A percentile compares a stretch with the other conserved stretches of the same genome.
Conservation (phyloP, 495 filamentous ascomycete species). For the Glonium stellatum region DNA sequence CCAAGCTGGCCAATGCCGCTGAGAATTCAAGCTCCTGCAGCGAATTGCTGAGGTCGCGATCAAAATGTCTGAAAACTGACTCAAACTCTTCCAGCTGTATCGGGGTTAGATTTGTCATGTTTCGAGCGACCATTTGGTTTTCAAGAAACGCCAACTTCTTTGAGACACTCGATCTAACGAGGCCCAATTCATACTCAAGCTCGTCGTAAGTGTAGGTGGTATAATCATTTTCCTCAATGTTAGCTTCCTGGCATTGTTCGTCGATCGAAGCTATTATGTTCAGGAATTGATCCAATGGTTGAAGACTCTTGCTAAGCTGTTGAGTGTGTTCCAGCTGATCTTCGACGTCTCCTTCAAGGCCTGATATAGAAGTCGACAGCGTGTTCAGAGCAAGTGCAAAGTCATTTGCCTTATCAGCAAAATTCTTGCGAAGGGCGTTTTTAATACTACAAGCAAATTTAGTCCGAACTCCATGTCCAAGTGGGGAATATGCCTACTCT, state of each 20-base stretch:
- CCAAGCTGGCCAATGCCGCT: constrained; percentile 85
- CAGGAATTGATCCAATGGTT: constrained; percentile 81
- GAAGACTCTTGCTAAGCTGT: constrained; percentile 68
- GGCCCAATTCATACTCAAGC: constrained; percentile 82
- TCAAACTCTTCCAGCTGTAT: constrained; percentile 98
- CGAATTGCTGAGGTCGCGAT: constrained; percentile 83
- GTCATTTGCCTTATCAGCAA: constrained; percentile 95
- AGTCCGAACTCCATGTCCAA: not conserved
- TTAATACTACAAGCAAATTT: constrained; percentile 58
- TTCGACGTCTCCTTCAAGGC: constrained; percentile 89
- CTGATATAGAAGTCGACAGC: constrained; percentile 84
- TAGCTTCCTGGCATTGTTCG: constrained; percentile 85
- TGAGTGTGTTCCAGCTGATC: constrained; percentile 84
- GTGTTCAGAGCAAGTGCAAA: constrained; percentile 92
- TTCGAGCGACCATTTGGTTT: constrained; percentile 92
- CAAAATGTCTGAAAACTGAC: constrained; percentile 94
- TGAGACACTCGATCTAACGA: constrained; percentile 81
- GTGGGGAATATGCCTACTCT: constrained; percentile 50
- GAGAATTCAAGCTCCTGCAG: constrained; percentile 94
- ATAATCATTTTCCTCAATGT: constrained; percentile 98
- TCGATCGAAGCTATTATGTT: constrained; percentile 75
- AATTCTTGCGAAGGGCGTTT: constrained; percentile 80
- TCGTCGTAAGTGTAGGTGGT: constrained; percentile 97
- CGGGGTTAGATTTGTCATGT: constrained; percentile 97
- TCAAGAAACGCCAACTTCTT: constrained; percentile 96